Base-by-base conservation (phyloP, 2,329 filamentous ascomycete genomes). In the Hymenoscyphus scutula region DNA sequence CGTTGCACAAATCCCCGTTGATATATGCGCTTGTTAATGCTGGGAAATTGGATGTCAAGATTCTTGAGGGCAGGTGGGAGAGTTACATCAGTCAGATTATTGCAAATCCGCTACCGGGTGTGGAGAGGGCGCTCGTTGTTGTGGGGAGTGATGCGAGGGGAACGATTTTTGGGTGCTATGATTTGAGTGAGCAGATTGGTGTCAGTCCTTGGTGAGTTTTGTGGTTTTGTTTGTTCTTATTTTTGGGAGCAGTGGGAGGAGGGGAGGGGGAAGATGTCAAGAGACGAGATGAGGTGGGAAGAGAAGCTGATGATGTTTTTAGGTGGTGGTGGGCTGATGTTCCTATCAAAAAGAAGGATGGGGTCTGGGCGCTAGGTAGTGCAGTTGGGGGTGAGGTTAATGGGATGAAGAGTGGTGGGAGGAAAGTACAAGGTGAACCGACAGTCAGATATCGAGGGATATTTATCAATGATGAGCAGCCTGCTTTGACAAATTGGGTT, bases 171-270 rank as follows among this genome's bases (percentile, higher is more conserved):
- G 89, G 89, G 11, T 77, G 89, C 23, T 91, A 91, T 75, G 87
- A 88, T 66, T 74, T 91, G 56, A 89, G 85, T 25, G 87, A 90
- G 74, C 87, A 91, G 72, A 90, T 91, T 62, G 89, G 89, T 29
- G 87, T 91, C 13, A 88, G 84, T 34, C 87, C 86, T 55, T 86
- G 82, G 82, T 79, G 83, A 83, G 83, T 10, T 83, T 86, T 72
- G n/a, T n/a, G n/a, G n/a, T n/a, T n/a, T n/a, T n/a, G n/a, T n/a
- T n/a, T n/a, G n/a, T n/a, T n/a, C n/a, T n/a, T 80, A 84, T 2
- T 69, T 78, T 0, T 76, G 78, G 34, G 74, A 75, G 51, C 77
- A 80, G 80, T 81, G 5, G 48, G 62, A 30, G 72, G 77, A 27
- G 53, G 25, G 53, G n/a, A 25, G 23, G 5, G 5, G n/a, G 11